Percentiles rank a stretch among this genome's conserved stretches.
Evolutionary conservation across 169 alveolate genomes (phyloP).

Genomic region (Plasmodium malariae): DNA sequence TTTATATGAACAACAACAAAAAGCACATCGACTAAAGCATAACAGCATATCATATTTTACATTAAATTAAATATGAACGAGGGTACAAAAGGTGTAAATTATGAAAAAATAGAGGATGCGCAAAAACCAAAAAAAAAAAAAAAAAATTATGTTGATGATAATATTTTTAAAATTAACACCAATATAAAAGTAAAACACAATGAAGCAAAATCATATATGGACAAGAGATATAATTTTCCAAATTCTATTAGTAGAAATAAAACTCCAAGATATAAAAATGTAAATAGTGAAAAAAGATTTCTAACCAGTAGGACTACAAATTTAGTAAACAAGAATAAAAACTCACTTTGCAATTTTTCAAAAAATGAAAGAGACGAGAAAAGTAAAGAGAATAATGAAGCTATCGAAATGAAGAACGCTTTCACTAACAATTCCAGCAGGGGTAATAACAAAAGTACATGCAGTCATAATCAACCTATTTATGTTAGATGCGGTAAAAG

Average conservation of each 20-base stretch:
- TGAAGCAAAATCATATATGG: not conserved
- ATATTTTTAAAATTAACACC: not conserved
- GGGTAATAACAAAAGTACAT: too few species aligned
- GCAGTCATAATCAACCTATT: too few species aligned
- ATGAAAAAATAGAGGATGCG: slow-evolving; percentile 7
- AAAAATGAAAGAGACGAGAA: not conserved
- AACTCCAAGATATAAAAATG: not conserved
- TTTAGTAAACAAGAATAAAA: slow-evolving; percentile 1
- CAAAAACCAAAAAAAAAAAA: slow-evolving; percentile 20
- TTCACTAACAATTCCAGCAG: too few species aligned
- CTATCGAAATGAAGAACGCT: not conserved
- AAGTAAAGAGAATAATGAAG: not conserved
- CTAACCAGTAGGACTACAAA: not conserved
- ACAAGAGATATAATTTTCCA: not conserved
- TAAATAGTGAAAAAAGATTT: not conserved
- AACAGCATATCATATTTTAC: too few species aligned
- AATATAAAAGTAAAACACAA: not conserved
- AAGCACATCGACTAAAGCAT: too few species aligned
- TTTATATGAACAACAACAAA: too few species aligned
- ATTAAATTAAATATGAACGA: slow-evolving; percentile 24
- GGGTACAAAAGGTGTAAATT: not conserved
- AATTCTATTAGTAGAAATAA: not conserved
- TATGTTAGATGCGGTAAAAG: too few species aligned
- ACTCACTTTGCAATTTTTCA: not conserved
- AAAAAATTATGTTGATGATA: not conserved